Conservation (phyloP, 2,329 filamentous ascomycete genomes). For the Talaromyces sp. region DNA sequence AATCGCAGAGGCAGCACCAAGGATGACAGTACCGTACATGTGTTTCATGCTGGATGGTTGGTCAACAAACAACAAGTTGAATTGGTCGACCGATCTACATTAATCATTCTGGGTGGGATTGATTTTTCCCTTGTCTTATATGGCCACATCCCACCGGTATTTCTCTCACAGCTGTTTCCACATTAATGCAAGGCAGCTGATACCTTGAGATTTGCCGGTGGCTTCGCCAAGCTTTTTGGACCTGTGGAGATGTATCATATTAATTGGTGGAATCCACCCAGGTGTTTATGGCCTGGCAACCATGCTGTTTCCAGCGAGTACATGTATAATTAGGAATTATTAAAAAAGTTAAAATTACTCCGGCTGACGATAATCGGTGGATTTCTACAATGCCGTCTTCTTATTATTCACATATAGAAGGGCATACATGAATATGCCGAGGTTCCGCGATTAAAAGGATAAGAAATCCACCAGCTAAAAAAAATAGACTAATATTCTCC, state of each 20-base stretch:
- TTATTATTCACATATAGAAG: not conserved
- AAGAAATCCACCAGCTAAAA: not conserved
- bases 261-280: not conserved
- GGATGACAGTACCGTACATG: not conserved
- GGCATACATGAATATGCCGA: not conserved
- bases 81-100: not conserved
- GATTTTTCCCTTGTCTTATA: not conserved
- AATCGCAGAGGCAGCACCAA: not conserved
- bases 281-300: not conserved
- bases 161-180: not conserved
- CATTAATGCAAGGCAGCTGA: not conserved
- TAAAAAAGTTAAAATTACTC: not conserved
- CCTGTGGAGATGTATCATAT: not conserved
- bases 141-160: not conserved
- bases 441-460: not conserved
- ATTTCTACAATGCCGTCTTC: not conserved
- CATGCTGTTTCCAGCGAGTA: not conserved
- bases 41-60: constrained; percentile 1
- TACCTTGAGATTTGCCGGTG: not conserved
- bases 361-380: not conserved
- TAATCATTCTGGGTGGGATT: not conserved
- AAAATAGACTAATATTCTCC: not conserved
- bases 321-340: too few species aligned
- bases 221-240: not conserved
- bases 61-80: not conserved